Evolutionary conservation across 352 stramenopile species (phyloP).

Genomic region (Stephanocyclus meneghinianus): DNA sequence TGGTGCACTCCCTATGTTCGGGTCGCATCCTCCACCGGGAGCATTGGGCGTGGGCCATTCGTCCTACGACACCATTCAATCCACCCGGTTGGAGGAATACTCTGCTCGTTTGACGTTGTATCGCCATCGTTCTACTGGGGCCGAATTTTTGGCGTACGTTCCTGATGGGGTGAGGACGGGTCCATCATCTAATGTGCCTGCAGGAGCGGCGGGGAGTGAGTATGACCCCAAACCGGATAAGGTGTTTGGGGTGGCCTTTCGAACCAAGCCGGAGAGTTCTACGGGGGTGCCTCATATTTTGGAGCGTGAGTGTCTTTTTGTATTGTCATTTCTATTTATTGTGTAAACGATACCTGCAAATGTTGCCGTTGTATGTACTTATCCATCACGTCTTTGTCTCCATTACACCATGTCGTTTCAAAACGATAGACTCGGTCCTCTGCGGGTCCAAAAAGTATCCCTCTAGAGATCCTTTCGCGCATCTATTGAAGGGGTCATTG

Average conservation of each 20-base stretch:
- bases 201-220: neutral
- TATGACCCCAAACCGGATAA: constrained; percentile 74
- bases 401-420: constrained; percentile 66
- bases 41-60: constrained; percentile 48
- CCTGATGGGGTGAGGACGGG: constrained; percentile 53
- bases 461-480: constrained; percentile 95
- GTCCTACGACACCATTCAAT: constrained; percentile 65
- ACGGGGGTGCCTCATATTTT: constrained; percentile 95
- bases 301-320: constrained; percentile 73
- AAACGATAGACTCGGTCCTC: constrained; percentile 78
- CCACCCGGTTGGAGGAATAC: constrained; percentile 68
- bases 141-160: constrained; percentile 75
- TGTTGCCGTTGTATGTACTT: neutral
- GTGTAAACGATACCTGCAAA: neutral
- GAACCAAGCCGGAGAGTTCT: constrained; percentile 89
- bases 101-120: constrained; percentile 69
- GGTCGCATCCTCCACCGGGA: constrained; percentile 3
- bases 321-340: neutral
- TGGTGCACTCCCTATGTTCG: neutral
- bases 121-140: constrained; percentile 71
- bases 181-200: neutral
- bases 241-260: constrained; percentile 91
- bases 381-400: constrained; percentile 1
- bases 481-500: constrained; percentile 95
- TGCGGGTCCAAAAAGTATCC: constrained; percentile 92